A percentile compares a stretch with the other conserved stretches of the same genome.
Conservation (phyloP, 2,329 filamentous ascomycete genomes). For the Cladorrhinum sp. region DNA sequence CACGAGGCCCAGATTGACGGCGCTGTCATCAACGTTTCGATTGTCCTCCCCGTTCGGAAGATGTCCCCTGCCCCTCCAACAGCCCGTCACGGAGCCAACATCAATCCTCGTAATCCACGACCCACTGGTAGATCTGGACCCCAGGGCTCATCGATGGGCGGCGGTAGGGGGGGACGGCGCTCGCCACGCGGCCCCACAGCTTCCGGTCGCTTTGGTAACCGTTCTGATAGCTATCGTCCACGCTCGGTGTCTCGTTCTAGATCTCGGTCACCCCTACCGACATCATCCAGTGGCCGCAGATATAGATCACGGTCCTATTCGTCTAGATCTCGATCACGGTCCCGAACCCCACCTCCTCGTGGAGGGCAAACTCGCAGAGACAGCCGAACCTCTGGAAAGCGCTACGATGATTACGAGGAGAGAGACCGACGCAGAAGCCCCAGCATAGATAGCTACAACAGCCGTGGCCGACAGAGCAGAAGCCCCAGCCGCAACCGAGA, state of each 20-base stretch:
- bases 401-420: constrained; percentile 34
- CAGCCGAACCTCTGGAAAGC: constrained; percentile 10
- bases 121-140: constrained; percentile 32
- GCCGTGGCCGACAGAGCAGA: constrained; percentile 35
- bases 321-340: constrained; percentile 43
- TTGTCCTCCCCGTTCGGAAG: constrained; percentile 78
- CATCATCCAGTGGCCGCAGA: constrained; percentile 33
- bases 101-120: constrained; percentile 52
- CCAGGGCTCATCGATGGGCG: constrained; percentile 29
- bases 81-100: constrained; percentile 60
- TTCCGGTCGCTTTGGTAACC: constrained; percentile 38
- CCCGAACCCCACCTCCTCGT: constrained; percentile 33
- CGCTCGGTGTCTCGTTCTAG: constrained; percentile 52
- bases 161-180: constrained; percentile 31
- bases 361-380: constrained; percentile 33
- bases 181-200: constrained; percentile 33
- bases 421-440: constrained; percentile 40
- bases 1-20: constrained; percentile 95
- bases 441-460: constrained; percentile 46
- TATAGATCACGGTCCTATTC: constrained; percentile 44
- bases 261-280: constrained; percentile 42
- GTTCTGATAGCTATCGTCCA: constrained; percentile 61
- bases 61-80: constrained; percentile 77
- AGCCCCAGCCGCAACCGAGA: constrained; percentile 23
- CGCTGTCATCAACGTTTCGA: constrained; percentile 77